A percentile compares a stretch with the other conserved stretches of the same genome.
These are phyloP conservation scores for Volvariella surrecta DNA, from an alignment of 1,284 basidiomycete genomes.

Conservation along the genomic window DNA sequence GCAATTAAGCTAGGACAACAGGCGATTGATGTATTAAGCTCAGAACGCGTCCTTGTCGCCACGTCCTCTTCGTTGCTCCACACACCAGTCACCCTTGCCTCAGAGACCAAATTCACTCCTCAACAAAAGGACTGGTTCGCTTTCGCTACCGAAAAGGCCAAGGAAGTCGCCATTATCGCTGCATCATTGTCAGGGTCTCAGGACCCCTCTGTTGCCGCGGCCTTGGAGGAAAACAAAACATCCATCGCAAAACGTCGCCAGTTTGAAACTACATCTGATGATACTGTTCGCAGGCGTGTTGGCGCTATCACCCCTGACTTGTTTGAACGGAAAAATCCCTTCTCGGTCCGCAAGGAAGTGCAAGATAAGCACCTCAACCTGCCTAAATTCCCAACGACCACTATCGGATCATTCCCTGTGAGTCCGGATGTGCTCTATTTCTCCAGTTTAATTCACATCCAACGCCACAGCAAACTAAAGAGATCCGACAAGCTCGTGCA, in stretches of 20 bases:
- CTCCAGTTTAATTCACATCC: no score
- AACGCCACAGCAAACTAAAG: slow-evolving; percentile 97
- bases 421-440: slow-evolving; percentile 20
- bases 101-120: slow-evolving; percentile 86
- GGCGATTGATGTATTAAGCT: slow-evolving; percentile 76
- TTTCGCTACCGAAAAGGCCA: slow-evolving; percentile 95
- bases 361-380: slow-evolving; percentile 89
- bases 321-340: slow-evolving; percentile 88
- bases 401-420: slow-evolving; percentile 96
- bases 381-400: slow-evolving; percentile 98
- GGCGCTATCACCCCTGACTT: slow-evolving; percentile 84
- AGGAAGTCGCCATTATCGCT: slow-evolving; percentile 87
- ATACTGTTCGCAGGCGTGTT: slow-evolving; percentile 93
- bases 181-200: slow-evolving; percentile 78
- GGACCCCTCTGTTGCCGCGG: slow-evolving; percentile 57
- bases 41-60: slow-evolving; percentile 86
- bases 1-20: slow-evolving; percentile 83
- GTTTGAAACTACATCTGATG: slow-evolving; percentile 94
- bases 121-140: slow-evolving; percentile 99
- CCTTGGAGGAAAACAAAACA: slow-evolving; percentile 81
- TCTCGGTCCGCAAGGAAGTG: slow-evolving; percentile 81
- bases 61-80: slow-evolving; percentile 98
- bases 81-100: slow-evolving; percentile 92
- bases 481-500: slow-evolving; percentile 94
- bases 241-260: slow-evolving; percentile 95